Evolutionary conservation across 148 eudicot genomes (phyloP).

Genomic region (Heliamphora exappendiculata): DNA sequence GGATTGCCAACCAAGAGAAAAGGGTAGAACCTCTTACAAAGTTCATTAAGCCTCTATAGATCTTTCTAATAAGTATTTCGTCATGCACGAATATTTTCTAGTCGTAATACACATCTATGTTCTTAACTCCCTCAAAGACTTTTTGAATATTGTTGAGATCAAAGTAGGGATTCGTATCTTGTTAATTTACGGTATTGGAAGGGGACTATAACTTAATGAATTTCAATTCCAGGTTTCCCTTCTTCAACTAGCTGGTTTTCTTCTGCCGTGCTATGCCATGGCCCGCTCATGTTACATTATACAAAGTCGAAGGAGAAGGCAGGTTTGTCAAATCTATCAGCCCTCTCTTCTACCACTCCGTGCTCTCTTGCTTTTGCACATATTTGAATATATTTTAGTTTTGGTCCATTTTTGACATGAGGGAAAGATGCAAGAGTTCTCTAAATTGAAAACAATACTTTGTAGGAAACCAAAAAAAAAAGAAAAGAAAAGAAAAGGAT

Average conservation of each 20-base stretch:
- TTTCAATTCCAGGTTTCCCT: slow-evolving; percentile 66
- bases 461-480: neutral
- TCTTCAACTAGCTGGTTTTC: slow-evolving; percentile 72
- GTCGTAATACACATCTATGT: neutral
- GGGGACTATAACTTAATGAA: neutral
- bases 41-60: neutral
- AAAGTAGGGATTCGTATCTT: neutral
- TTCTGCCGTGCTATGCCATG: slow-evolving; percentile 72
- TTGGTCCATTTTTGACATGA: neutral
- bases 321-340: slow-evolving; percentile 23
- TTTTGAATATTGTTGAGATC: neutral
- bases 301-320: slow-evolving; percentile 56
- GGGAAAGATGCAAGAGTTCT: neutral
- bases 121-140: neutral
- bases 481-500: neutral
- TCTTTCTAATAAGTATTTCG: neutral
- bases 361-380: neutral
- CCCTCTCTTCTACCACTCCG: too few relatives aligned
- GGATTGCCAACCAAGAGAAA: too few relatives aligned
- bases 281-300: slow-evolving; percentile 56
- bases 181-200: neutral
- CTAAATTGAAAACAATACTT: neutral
- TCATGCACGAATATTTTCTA: neutral
- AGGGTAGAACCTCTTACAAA: too few relatives aligned
- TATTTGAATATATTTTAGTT: neutral